Evolutionary conservation across 2,329 filamentous ascomycete genomes (phyloP).

Genomic region (Talaromyces sp.): DNA sequence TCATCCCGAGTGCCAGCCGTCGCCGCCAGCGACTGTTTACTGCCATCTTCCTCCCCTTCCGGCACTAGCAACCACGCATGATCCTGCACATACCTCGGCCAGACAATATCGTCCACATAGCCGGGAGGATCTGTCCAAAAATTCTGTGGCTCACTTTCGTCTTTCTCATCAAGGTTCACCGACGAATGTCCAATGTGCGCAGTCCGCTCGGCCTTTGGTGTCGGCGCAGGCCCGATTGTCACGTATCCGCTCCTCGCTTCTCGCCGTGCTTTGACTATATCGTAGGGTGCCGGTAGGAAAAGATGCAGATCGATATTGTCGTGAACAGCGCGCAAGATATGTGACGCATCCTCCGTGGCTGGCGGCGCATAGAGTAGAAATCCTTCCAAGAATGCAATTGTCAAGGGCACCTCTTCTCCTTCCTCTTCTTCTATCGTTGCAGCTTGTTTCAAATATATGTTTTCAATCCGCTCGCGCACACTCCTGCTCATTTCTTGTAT

Average conservation of each 20-base stretch:
- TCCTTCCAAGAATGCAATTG: constrained; percentile 74
- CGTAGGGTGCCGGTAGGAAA: constrained; percentile 67
- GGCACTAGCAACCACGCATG: constrained; percentile 74
- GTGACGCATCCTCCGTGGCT: constrained; percentile 13
- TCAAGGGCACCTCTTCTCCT: constrained; percentile 20
- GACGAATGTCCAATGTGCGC: constrained; percentile 3
- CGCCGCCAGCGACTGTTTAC: constrained; percentile 17
- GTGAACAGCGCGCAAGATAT: constrained; percentile 25
- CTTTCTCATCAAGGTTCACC: constrained; percentile 24
- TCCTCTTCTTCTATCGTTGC: neutral
- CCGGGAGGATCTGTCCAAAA: constrained; percentile 95
- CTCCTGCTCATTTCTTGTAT: constrained; percentile 19
- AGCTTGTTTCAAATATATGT: neutral
- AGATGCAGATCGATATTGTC: constrained; percentile 63
- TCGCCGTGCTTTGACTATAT: constrained; percentile 34
- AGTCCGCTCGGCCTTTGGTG: constrained; percentile 11
- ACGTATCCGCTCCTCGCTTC: constrained; percentile 42
- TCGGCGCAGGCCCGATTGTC: constrained; percentile 36
- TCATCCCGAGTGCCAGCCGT: constrained; percentile 27
- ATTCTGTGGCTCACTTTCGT: constrained; percentile 50
- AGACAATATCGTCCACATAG: constrained; percentile 90
- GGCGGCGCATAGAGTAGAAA: constrained; percentile 70
- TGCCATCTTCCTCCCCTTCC: constrained; percentile 57
- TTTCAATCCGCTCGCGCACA: constrained; percentile 17
- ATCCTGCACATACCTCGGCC: constrained; percentile 84